Evolutionary conservation across 805 yeast genomes (phyloP), one percentile per base, ranked within the genome.

Genomic region (Grigorovia transvaalensis): DNA sequence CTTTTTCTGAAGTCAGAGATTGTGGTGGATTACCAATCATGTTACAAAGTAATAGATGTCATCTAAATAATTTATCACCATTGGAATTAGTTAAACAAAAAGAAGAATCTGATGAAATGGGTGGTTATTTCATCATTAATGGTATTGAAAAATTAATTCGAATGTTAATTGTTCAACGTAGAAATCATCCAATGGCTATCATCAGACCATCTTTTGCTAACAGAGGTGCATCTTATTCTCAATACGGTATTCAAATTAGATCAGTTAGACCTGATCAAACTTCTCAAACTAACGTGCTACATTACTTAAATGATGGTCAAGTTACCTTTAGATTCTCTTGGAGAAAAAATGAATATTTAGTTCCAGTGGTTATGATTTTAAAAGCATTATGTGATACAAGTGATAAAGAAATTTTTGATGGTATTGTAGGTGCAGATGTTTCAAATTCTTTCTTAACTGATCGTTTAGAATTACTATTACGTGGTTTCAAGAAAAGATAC

Each of bases 131-230:
- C 69, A 80, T 89, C 59, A 90, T 91, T 55, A 91, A 91, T 67
- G 99, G 99, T 75, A 90, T 91, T 60, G 99, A 93, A 71, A 93
- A 93, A 71, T 76, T 93, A 62, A 81, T 93, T 62, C 87, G 99
- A 73, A 88, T 93, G 98, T 80, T 93, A 69, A 88, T 93, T 74
- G 97, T 93, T 18, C 99, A 91, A 72, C 84, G 98, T 69, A 80
- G 99, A 71, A 93, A 93, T 68, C 97, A 90, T 66, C 96, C 98
- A 23, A 88, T 93, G 96, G 98, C 98, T 12, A 81, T 93, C 62
- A 84, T 89, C 54, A 88, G 99, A 73, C 95, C 96, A 38, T 86
- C 96, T 11, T 93, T 91, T 65, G 84, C 84, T 49, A 89, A 89
- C 72, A 84, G 99, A 77, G 99, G 99, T 63, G 85, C 91, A 7